Conservation (phyloP, 495 filamentous ascomycete genomes). For the Clavariopsis aquatica region DNA sequence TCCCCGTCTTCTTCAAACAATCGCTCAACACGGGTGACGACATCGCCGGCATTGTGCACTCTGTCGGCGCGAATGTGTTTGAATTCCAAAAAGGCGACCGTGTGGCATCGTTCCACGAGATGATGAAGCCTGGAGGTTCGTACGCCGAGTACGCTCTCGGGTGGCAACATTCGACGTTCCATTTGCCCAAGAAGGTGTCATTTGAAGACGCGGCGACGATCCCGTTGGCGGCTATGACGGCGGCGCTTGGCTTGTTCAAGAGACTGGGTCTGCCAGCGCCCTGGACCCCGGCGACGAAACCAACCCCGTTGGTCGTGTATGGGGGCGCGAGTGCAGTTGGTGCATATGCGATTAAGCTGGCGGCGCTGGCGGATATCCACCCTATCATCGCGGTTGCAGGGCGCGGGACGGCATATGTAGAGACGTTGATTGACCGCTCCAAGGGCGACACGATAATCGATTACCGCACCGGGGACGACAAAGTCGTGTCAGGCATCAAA, state of each 20-base stretch:
- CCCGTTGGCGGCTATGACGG: constrained; percentile 74
- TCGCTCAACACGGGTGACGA: constrained; percentile 66
- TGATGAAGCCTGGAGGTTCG: constrained; percentile 56
- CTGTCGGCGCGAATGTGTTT: constrained; percentile 60
- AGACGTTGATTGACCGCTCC: constrained; percentile 57
- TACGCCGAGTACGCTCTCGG: constrained; percentile 74
- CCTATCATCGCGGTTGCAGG: constrained; percentile 73
- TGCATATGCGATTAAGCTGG: constrained; percentile 67
- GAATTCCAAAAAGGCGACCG: constrained; percentile 68
- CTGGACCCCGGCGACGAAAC: constrained; percentile 51
- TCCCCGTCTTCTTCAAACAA: constrained; percentile 41
- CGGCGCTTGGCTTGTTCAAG: constrained; percentile 64
- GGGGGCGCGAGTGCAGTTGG: constrained; percentile 69
- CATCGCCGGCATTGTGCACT: constrained; percentile 67
- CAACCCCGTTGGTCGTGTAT: constrained; percentile 64
- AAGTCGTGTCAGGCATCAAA: constrained; percentile 54
- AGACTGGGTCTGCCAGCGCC: constrained; percentile 63
- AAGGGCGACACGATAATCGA: constrained; percentile 73
- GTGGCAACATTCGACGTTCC: constrained; percentile 67
- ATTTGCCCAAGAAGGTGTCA: constrained; percentile 60
- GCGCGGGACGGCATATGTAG: constrained; percentile 56
- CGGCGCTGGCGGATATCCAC: constrained; percentile 67
- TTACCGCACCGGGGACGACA: constrained; percentile 63
- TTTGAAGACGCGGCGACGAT: constrained; percentile 76
- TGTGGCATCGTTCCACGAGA: constrained; percentile 70